Conservation (phyloP, 2,329 filamentous ascomycete species). For the Zalaria obscura region DNA sequence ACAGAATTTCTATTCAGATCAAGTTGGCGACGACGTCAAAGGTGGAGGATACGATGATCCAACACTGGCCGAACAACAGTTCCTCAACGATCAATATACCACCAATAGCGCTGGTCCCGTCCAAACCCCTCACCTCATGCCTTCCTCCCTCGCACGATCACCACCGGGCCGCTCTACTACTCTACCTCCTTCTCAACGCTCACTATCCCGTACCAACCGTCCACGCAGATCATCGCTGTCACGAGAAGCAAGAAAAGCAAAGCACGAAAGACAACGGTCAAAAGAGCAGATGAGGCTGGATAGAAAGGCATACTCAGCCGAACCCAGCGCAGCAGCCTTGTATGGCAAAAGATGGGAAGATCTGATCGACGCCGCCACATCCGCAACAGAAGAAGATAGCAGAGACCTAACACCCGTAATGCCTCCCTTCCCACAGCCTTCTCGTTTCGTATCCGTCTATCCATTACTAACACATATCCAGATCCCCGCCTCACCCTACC, state of each 20-base stretch:
- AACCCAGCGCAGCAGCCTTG: conserved; percentile 58
- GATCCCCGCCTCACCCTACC: conserved; percentile 36
- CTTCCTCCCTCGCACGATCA: conserved; percentile 68
- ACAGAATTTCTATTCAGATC: conserved; percentile 26
- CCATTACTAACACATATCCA: conserved; percentile 12
- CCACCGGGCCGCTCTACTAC: conserved; percentile 80
- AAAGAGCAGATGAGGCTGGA: conserved; percentile 55
- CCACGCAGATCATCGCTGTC: conserved; percentile 78
- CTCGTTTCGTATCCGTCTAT: conserved; percentile 3
- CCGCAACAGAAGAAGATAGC: conserved; percentile 83
- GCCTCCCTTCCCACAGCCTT: conserved; percentile 14
- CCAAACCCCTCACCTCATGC: conserved; percentile 17
- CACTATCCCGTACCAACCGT: conserved; percentile 51
- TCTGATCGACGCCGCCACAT: conserved; percentile 85
- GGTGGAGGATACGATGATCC: conserved; percentile 6
- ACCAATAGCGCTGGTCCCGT: conserved; percentile 1
- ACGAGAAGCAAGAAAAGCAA: conserved; percentile 59
- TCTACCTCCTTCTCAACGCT: conserved; percentile 66
- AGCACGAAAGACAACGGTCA: conserved; percentile 71
- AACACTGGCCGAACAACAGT: conserved; percentile 9
- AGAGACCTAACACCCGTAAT: conserved; percentile 74
- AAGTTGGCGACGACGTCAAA: conserved; percentile 14
- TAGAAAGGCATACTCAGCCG: conserved; percentile 73
- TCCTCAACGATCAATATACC: conserved; percentile 8
- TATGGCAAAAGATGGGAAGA: conserved; percentile 92